Conservation (phyloP, 768 basidiomycete genomes). For the Brasilioporus rufonigricans region DNA sequence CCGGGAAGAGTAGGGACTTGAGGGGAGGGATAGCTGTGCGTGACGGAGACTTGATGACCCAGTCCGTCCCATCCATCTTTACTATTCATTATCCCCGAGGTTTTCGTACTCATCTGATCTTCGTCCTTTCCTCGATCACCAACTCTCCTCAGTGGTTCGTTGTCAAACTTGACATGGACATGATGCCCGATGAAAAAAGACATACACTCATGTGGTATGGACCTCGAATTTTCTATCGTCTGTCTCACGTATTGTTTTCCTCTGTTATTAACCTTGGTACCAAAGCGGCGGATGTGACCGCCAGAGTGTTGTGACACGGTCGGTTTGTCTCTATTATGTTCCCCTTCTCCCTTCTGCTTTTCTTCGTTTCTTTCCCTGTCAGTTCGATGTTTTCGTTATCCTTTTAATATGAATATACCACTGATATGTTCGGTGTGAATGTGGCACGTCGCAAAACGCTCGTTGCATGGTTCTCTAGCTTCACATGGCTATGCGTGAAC, state of each 20-base stretch:
- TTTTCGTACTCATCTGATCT: conserved; percentile 28
- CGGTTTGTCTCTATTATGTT: conserved; percentile 23
- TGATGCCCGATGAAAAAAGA: conserved; percentile 8
- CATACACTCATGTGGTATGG: conserved; percentile 28
- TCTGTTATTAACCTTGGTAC: conserved; percentile 21
- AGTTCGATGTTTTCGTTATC: conserved; percentile 6
- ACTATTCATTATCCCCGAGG: conserved; percentile 21
- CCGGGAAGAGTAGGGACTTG: not conserved
- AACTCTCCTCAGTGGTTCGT: conserved; percentile 9
- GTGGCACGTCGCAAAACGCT: too few species aligned
- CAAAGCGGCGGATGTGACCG: conserved; percentile 14
- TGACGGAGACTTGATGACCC: conserved; percentile 33
- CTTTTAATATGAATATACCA: conserved; percentile 23
- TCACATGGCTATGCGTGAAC: too few species aligned
- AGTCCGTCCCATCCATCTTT: conserved; percentile 37
- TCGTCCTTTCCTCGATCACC: conserved; percentile 16
- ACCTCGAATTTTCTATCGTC: conserved; percentile 16
- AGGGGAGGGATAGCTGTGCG: conserved; percentile 2
- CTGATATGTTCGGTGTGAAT: not conserved
- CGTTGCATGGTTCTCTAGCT: too few species aligned
- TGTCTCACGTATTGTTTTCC: conserved; percentile 17
- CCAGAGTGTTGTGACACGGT: conserved; percentile 31
- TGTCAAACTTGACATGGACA: conserved; percentile 7
- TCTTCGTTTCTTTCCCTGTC: not conserved
- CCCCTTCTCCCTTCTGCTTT: not conserved